Percentiles rank a stretch among this genome's conserved stretches.
Conservation (phyloP, 305 asterid species). For the Fraxinus velutina region DNA sequence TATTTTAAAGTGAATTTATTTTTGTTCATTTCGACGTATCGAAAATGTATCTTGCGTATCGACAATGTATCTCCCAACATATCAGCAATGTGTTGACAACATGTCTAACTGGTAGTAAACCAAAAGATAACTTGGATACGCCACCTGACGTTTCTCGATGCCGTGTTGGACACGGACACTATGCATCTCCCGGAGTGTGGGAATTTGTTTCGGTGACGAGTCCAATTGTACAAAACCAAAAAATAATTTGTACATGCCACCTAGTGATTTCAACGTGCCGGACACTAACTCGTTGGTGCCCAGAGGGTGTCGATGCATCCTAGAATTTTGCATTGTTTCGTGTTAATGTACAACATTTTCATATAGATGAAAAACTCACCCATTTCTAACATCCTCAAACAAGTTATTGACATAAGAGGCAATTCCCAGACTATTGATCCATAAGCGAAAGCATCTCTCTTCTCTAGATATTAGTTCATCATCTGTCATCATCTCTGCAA, state of each 20-base stretch:
- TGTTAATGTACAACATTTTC: not conserved
- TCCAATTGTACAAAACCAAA: not conserved
- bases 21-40: not conserved
- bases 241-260: not conserved
- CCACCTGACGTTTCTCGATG: not conserved
- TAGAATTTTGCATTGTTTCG: not conserved
- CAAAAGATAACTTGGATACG: not conserved
- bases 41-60: not conserved
- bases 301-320: not conserved
- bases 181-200: not conserved
- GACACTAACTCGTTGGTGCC: not conserved
- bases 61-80: not conserved
- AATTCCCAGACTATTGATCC: slow-evolving; percentile 96
- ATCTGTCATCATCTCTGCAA: slow-evolving; percentile 94
- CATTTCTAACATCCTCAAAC: slow-evolving; percentile 93
- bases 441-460: slow-evolving; percentile 93
- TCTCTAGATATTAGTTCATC: slow-evolving; percentile 91
- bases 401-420: slow-evolving; percentile 73
- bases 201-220: not conserved
- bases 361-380: slow-evolving; percentile 48
- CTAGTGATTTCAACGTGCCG: not conserved
- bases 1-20: not conserved
- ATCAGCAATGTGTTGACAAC: not conserved
- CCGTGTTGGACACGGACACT: not conserved
- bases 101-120: not conserved